Percentiles rank a stretch among this genome's conserved stretches.
These are phyloP conservation scores for Wickerhamiella kazuoi DNA, from an alignment of 805 yeast species.

Conservation along the genomic window DNA sequence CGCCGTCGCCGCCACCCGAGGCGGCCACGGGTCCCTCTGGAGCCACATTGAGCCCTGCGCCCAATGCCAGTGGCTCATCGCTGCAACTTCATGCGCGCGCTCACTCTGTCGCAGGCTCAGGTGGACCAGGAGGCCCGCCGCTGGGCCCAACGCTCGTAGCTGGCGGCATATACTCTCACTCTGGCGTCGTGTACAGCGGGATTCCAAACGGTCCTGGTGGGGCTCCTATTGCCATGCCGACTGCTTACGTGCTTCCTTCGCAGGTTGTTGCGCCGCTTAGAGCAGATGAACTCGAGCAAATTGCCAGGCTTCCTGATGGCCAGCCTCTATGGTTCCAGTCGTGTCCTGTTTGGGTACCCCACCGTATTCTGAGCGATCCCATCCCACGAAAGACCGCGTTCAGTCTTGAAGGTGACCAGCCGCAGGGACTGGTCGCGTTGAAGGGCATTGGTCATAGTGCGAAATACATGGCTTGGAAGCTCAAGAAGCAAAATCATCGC, in stretches of 20 bases:
- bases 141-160: background rate
- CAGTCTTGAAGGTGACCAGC: constrained; percentile 14
- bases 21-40: constrained; percentile 9
- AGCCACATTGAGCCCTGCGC: background rate
- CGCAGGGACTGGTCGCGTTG: constrained; percentile 15
- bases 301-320: constrained; percentile 13
- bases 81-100: background rate
- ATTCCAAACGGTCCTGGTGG: background rate
- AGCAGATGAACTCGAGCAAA: constrained; percentile 7
- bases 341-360: constrained; percentile 15
- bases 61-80: background rate
- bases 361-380: constrained; percentile 13
- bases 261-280: constrained; percentile 10
- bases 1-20: constrained; percentile 19
- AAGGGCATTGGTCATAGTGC: constrained; percentile 52
- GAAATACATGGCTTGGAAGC: constrained; percentile 47
- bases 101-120: background rate
- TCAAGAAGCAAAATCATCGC: background rate
- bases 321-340: constrained; percentile 17
- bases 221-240: constrained; percentile 14
- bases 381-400: constrained; percentile 11
- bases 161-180: background rate
- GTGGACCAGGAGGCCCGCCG: background rate
- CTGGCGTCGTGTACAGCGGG: background rate
- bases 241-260: constrained; percentile 15